These are phyloP conservation scores for Hypoxylon sp. DNA, from an alignment of 2,329 filamentous ascomycete species.

Conservation along the genomic window DNA sequence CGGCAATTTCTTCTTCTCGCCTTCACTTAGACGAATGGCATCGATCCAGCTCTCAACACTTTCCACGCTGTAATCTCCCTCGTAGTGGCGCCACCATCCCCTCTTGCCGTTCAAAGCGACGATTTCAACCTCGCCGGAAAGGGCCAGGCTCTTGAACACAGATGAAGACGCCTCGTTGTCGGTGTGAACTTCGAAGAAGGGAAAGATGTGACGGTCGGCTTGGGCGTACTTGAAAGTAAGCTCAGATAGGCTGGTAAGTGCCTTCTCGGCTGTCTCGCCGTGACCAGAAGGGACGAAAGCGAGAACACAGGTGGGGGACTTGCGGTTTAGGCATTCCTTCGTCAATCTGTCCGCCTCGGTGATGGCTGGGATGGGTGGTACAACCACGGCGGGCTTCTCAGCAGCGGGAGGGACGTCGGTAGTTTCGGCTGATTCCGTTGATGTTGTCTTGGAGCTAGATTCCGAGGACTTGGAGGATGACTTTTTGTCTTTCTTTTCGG, in stretches of 20 bases:
- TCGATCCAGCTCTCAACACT: slow-evolving; percentile 88
- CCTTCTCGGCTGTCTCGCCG: slow-evolving; percentile 62
- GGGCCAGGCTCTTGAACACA: slow-evolving; percentile 68
- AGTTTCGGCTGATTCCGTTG: slow-evolving; percentile 48
- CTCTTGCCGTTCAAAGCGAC: slow-evolving; percentile 86
- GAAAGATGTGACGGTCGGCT: slow-evolving; percentile 76
- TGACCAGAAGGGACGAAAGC: slow-evolving; percentile 69
- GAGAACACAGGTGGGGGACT: slow-evolving; percentile 84
- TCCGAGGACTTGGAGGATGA: slow-evolving; percentile 56
- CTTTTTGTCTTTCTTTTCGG: slow-evolving; percentile 50
- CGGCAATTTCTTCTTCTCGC: slow-evolving; percentile 78
- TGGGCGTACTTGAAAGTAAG: slow-evolving; percentile 78
- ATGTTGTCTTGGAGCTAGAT: slow-evolving; percentile 52
- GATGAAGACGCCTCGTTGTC: slow-evolving; percentile 64
- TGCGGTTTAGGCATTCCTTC: slow-evolving; percentile 75
- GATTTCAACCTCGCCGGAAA: slow-evolving; percentile 71
- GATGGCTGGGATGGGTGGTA: slow-evolving; percentile 73
- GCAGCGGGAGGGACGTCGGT: slow-evolving; percentile 48
- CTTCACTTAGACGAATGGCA: slow-evolving; percentile 87
- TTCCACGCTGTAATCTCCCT: slow-evolving; percentile 65
- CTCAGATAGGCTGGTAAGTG: slow-evolving; percentile 71
- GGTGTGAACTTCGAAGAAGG: slow-evolving; percentile 78
- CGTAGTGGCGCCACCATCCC: slow-evolving; percentile 83
- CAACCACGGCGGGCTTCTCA: slow-evolving; percentile 60
- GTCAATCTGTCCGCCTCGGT: slow-evolving; percentile 70